Base-by-base conservation (phyloP, 345 rosid species). In the Linum trigynum region DNA sequence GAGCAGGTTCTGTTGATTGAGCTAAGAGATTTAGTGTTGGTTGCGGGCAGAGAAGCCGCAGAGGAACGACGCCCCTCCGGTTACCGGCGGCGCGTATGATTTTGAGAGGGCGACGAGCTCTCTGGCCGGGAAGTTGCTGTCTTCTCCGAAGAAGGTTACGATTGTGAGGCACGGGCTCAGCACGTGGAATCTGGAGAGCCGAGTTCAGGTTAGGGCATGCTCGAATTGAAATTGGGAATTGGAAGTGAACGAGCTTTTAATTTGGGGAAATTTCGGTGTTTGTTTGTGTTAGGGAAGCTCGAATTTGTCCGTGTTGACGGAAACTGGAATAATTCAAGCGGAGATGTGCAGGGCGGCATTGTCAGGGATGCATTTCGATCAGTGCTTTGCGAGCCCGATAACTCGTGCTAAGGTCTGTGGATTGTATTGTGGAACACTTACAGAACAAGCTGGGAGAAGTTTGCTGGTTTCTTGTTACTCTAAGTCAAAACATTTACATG, bases 91-190 rank as follows among this genome's bases (percentile, higher is more conserved):
- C 65, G 82, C 90, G 5, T 79, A 76, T 77, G 90, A 77, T 74
- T 85, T 85, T 68, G 80, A 69, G 17, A 76, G 75, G 65, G 87
- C 84, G 59, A 79, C 87, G 12, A 71, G 63, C 23, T 77, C 87
- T 4, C 85, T 85, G 17, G 69, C 84, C 32, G 65, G 68, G 61
- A 69, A 71, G 69, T 35, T 55, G 38, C 53, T 85, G 58, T 69
- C 72, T 1, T 68, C 79, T 4, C 39, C 84, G 17, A 85, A 85
- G 74, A 83, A 72, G 75, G 86, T 85, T n/a, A 81, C 86, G 38
- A 58, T 85, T 53, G 75, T 85, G 8, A 83, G 90, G 72, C 90
- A 85, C 69, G 90, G 90, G 41, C 90, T 85, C 62, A 85, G 90
- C 79, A 74, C 87, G 69, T 85, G 87, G 91, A 85, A 85, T 61